Evolutionary conservation across 192 early-diverging fungal genomes (phyloP), one percentile per base, ranked within the genome.

Genomic region (Gamsiella multidivaricata): DNA sequence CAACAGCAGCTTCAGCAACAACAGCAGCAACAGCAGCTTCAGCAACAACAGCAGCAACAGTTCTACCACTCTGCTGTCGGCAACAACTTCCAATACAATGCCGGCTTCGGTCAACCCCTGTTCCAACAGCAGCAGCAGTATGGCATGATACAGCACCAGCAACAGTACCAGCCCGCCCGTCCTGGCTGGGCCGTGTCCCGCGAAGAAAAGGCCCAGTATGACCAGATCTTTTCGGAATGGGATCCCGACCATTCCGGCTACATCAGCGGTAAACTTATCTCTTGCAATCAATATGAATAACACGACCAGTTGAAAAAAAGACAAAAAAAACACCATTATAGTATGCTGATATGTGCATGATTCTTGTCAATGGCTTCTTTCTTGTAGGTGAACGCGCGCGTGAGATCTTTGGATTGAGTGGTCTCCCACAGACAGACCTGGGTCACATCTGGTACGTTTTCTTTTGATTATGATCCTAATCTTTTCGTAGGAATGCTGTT

Each of bases 371-470:
- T 59, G 17, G 28, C 12, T 22, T 53, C 68, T 61, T 49, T 64
- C 34, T 62, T 34, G 4, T 41, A 83, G 81, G 82, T 37, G 91
- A 93, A 10, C 82, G 86, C 22, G 92, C 91, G 3, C 82, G 82
- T 28, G 86, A 90, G 49, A 91, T 95, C 50, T 93, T 95, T 78
- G 80, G 82, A 5, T 90, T 91, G 64, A 89, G 90, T 37, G 91
- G 91, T 0, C 71, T 95, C 17, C 84, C 86, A n/a, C 83, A 85
- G 62, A 82, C 82, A 18, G 87, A 92, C 65, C 82, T 95, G 5
- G 88, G 83, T 25, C 91, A 93, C 51, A 93, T 95, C 52, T 95
- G 94, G 94, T 90, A 68, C 61, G 29, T 50, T n/a, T n/a, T n/a
- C n/a, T n/a, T n/a, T n/a, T n/a, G n/a, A n/a, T n/a, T n/a, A n/a